Percentiles rank a stretch among this genome's conserved stretches.
These are phyloP conservation scores for Fraxinus cuspidata DNA, from an alignment of 257 asterid genomes.

Conservation along the genomic window DNA sequence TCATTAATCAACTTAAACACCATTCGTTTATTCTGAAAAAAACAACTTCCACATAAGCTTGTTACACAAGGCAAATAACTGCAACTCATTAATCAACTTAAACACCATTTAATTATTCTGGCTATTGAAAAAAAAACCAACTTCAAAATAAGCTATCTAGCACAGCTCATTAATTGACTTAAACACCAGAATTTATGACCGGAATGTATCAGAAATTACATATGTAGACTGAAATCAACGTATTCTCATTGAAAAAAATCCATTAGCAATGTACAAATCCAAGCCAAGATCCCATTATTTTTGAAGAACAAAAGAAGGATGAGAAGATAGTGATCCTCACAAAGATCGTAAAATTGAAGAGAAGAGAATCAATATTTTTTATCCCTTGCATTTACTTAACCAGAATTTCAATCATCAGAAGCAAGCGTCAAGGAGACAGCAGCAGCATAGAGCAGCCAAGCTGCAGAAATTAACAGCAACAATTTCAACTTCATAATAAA, in stretches of 20 bases:
- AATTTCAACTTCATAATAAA: not conserved
- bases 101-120: not conserved
- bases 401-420: slow-evolving; percentile 23
- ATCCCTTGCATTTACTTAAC: not conserved
- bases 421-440: slow-evolving; percentile 42
- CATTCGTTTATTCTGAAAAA: not conserved
- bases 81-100: not conserved
- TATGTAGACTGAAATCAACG: not conserved
- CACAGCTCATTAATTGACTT: not conserved
- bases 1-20: not conserved
- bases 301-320: not conserved
- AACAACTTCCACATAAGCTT: too few species aligned
- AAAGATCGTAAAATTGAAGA: not conserved
- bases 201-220: not conserved
- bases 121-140: not conserved
- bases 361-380: not conserved
- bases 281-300: not conserved
- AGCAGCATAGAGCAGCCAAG: slow-evolving; percentile 48
- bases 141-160: not conserved
- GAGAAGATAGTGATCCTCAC: not conserved
- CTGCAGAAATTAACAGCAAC: slow-evolving; percentile 26
- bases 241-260: not conserved
- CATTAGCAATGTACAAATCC: not conserved
- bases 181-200: not conserved
- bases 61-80: not conserved